Evolutionary conservation across 331 rosid genomes (phyloP), one percentile per base, ranked within the genome.

Genomic region (Pyrus hybrid): DNA sequence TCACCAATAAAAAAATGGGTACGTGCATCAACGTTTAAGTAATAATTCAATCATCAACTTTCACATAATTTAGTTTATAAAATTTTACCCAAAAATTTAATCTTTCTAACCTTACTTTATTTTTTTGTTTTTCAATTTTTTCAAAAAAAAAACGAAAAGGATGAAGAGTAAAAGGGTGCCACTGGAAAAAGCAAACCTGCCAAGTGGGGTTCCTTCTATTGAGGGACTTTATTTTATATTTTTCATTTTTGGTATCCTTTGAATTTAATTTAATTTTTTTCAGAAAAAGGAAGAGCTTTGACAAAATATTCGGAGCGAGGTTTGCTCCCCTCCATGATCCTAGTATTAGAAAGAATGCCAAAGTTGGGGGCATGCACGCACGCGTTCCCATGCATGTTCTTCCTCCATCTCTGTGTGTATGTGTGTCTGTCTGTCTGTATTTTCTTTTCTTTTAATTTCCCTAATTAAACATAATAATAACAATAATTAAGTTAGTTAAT

Each of bases 291-390:
- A 60, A 76, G 80, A 80, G 61, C 47, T 79, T 80, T 53, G 68
- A 84, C 90, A 72, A 71, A 61, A 77, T 85, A 83, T 56, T 76
- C 68, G 72, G 81, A 32, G 80, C 96, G 93, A 86, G 77, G 54
- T 87, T 92, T 87, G 77, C 97, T 88, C 97, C 86, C 90, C 84
- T 87, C 97, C 97, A 87, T 87, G 75, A 85, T 86, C 85, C 68
- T 90, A 85, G 80, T 72, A 87, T 82, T 85, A 86, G 88, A 80
- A 83, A 80, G 57, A 10, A 18, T 51, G 57, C 20, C 22, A 18
- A 3, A 7, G 66, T 78, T 76, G 74, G 35, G 79, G 73, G 53
- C 57, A 20, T 18, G 63, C 29, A 51, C 57, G 57, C 80, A 32
- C 5, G 47, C 83, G 77, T 87, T 80, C 84, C 79, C 72, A 54